Percentiles rank a stretch among this genome's conserved stretches.
phyloP scores from a whole-genome alignment of 768 basidiomycete genomes.

The Crepidotus variabilis region DNA sequence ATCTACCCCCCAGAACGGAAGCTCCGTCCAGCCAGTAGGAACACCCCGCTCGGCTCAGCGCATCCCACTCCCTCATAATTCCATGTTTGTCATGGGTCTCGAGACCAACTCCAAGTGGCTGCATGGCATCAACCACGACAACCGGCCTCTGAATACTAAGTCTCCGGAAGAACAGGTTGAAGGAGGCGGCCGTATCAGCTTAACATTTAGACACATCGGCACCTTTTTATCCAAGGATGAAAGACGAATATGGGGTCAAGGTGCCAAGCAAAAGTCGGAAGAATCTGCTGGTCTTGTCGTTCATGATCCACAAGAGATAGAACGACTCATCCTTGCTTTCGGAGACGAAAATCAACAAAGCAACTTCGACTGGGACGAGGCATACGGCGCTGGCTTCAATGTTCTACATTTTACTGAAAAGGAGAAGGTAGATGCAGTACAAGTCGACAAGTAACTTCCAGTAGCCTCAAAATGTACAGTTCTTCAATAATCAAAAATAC shows the following conservation, averaged over 20 bases:
- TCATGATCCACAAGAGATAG: conserved; percentile 44
- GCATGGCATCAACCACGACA: conserved; percentile 76
- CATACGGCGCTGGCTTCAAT: conserved; percentile 67
- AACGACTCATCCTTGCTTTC: conserved; percentile 55
- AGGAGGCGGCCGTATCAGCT: conserved; percentile 67
- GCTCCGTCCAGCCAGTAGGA: conserved; percentile 3
- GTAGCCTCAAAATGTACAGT: no score
- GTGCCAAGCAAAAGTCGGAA: conserved; percentile 59
- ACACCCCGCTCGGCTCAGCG: conserved; percentile 47
- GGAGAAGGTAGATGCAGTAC: background rate
- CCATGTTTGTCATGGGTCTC: conserved; percentile 77
- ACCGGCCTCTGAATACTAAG: conserved; percentile 54
- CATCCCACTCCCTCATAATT: conserved; percentile 75
- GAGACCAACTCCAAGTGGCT: conserved; percentile 73
- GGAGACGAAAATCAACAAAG: conserved; percentile 70
- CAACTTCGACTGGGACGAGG: conserved; percentile 65
- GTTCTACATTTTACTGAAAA: conserved; percentile 50
- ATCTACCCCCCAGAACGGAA: background rate
- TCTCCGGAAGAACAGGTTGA: conserved; percentile 48
- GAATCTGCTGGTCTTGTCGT: conserved; percentile 54
- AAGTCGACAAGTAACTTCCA: background rate
- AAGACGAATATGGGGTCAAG: conserved; percentile 65
- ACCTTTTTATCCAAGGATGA: conserved; percentile 54
- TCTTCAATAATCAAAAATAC: no score
- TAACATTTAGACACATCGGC: conserved; percentile 77